These are phyloP conservation scores for Linderina pennispora DNA, from an alignment of 192 early-diverging fungal genomes.

Conservation along the genomic window DNA sequence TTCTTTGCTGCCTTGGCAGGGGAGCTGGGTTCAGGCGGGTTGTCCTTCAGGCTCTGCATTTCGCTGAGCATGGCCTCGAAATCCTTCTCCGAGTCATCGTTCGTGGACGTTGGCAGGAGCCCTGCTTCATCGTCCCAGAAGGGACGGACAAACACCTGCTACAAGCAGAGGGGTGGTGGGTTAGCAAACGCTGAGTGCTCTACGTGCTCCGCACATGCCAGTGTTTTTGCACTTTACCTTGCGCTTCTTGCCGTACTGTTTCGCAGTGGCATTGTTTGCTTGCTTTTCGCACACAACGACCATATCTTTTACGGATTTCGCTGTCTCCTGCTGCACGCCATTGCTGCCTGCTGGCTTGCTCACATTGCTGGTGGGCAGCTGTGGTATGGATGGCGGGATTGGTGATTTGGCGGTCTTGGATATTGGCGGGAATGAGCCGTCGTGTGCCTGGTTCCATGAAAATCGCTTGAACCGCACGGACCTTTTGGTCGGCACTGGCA, in stretches of 20 bases:
- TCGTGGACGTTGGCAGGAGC: slow-evolving; percentile 26
- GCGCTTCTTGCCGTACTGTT: slow-evolving; percentile 21
- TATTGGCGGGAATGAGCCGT: slow-evolving; percentile 38
- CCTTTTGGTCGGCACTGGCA: slow-evolving; percentile 23
- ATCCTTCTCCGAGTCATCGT: slow-evolving; percentile 28
- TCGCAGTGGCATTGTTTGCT: slow-evolving; percentile 9
- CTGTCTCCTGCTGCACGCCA: too few relatives aligned
- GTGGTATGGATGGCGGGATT: neutral
- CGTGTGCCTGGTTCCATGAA: slow-evolving; percentile 37
- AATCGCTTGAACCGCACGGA: slow-evolving; percentile 44
- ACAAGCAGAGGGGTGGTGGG: too few relatives aligned
- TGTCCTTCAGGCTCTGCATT: too few relatives aligned
- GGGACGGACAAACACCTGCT: slow-evolving; percentile 35
- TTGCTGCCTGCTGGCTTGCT: neutral
- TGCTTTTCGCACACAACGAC: neutral
- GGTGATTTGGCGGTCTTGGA: neutral
- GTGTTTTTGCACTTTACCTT: slow-evolving; percentile 6
- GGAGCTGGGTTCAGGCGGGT: too few relatives aligned
- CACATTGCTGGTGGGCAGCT: slow-evolving; percentile 1
- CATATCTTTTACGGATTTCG: neutral
- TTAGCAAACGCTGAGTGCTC: too few relatives aligned
- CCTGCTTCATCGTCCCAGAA: slow-evolving; percentile 46
- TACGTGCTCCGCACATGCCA: slow-evolving; percentile 2
- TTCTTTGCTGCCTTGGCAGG: slow-evolving; percentile 1
- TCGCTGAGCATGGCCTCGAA: too few relatives aligned